Evolutionary conservation across 305 asterid genomes (phyloP), one percentile per base, ranked within the genome.

Genomic region (Rubia balearica): DNA sequence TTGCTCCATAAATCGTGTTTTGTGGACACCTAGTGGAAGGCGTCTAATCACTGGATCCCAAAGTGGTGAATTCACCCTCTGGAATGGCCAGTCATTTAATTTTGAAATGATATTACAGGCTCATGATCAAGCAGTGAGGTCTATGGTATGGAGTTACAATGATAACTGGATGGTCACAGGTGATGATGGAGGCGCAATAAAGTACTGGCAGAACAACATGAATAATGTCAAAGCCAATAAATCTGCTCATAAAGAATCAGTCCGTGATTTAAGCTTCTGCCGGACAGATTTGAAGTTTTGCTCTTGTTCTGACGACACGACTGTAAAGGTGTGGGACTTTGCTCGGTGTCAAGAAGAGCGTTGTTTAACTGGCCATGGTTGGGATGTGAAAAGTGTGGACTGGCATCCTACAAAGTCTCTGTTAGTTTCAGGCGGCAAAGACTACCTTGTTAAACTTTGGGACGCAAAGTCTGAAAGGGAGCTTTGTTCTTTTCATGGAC

Each of bases 101-200:
- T 94, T 91, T 81, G 99, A 94, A 85, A 94, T 94, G 99, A 94
- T 94, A 79, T 77, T 94, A 75, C 99, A 94, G 99, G 99, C 99
- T 78, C 99, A 91, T 81, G 99, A 94, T 73, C 95, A 91, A 84
- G 97, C 99, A 51, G 96, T 94, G 75, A 88, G 99, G 80, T 90
- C 99, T 74, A 94, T 94, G 99, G 81, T 94, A 56, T 94, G 99
- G 99, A 95, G 99, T 84, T 88, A 95, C 82, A 95, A 90, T 33
- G 98, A 91, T 85, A 92, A 88, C 81, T 95, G 98, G 98, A 95
- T 95, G 99, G 99, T 95, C 81, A 90, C 98, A 36, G 99, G 99
- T 69, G 99, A 91, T 82, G 99, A 95, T 80, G 97, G 96, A 78
- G 99, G 99, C 65, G 67, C 97, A 67, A 92, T 95, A 79, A 95